Conservation (phyloP, 2,329 filamentous ascomycete species). For the Phyllosticta citriasiana region DNA sequence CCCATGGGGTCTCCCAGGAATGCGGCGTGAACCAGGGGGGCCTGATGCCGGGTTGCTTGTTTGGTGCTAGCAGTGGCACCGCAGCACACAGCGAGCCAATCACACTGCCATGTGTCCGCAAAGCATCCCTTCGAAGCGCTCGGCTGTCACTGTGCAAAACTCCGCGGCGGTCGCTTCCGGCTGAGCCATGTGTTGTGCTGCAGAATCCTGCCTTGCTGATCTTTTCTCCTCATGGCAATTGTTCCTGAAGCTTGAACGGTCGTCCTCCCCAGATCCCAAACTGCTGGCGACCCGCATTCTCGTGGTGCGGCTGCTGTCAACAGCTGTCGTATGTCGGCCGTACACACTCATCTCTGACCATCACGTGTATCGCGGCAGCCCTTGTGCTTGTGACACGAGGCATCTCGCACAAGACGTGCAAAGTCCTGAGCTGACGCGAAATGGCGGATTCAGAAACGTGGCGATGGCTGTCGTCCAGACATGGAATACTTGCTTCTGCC, state of each 20-base stretch:
- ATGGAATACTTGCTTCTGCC: background rate
- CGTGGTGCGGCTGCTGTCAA: background rate
- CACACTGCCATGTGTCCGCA: background rate
- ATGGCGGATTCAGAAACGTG: background rate
- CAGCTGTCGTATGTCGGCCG: background rate
- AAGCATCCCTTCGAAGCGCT: background rate
- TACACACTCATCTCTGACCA: background rate
- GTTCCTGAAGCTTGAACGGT: background rate
- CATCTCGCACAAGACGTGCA: background rate
- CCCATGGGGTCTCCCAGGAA: background rate
- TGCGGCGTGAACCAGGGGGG: background rate
- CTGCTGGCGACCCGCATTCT: background rate
- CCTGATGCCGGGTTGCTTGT: slow-evolving; percentile 4
- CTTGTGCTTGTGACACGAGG: too few relatives aligned
- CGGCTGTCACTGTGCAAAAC: background rate
- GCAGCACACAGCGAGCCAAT: background rate
- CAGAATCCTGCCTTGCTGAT: background rate
- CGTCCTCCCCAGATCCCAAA: slow-evolving; percentile 3
- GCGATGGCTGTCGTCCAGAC: background rate
- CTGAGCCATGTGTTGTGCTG: background rate
- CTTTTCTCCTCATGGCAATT: background rate
- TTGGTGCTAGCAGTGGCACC: background rate
- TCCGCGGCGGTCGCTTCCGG: background rate
- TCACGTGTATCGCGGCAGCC: background rate
- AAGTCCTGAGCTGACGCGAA: background rate